phyloP scores from a whole-genome alignment of 306 rosid genomes.

The Astragalus membranaceus region DNA sequence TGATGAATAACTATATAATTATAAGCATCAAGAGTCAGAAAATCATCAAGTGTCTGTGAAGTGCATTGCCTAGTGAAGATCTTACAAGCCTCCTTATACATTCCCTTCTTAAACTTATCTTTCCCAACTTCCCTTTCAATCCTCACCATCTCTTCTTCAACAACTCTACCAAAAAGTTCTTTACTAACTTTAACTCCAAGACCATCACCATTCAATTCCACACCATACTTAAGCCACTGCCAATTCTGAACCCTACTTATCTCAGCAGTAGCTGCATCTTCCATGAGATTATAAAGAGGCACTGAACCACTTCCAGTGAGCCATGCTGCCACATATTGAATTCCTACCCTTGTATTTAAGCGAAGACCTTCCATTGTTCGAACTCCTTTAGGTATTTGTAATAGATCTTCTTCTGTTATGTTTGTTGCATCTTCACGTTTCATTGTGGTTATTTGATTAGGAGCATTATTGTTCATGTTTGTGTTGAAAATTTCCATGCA shows the following conservation, averaged over 20 bases:
- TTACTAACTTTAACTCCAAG: slow-evolving; percentile 58
- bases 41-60: slow-evolving; percentile 60
- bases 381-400: slow-evolving; percentile 60
- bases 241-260: slow-evolving; percentile 94
- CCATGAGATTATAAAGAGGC: slow-evolving; percentile 95
- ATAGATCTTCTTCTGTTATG: slow-evolving; percentile 62
- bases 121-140: slow-evolving; percentile 75
- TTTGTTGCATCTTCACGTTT: slow-evolving; percentile 50
- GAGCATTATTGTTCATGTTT: slow-evolving; percentile 44
- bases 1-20: slow-evolving; percentile 48
- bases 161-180: slow-evolving; percentile 68
- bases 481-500: slow-evolving; percentile 70
- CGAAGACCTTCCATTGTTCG: slow-evolving; percentile 77
- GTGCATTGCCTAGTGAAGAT: slow-evolving; percentile 77
- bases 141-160: slow-evolving; percentile 86
- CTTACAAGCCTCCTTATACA: slow-evolving; percentile 64
- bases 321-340: slow-evolving; percentile 93
- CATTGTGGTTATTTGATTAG: slow-evolving; percentile 50
- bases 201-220: slow-evolving; percentile 68
- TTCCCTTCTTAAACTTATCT: slow-evolving; percentile 61
- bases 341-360: slow-evolving; percentile 80
- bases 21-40: slow-evolving; percentile 77
- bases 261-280: slow-evolving; percentile 97
- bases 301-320: slow-evolving; percentile 75
- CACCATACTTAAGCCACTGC: slow-evolving; percentile 92